A percentile compares a stretch with the other conserved stretches of the same genome.
Evolutionary conservation across 805 yeast species (phyloP).

Genomic region (Nakazawaea holstii): DNA sequence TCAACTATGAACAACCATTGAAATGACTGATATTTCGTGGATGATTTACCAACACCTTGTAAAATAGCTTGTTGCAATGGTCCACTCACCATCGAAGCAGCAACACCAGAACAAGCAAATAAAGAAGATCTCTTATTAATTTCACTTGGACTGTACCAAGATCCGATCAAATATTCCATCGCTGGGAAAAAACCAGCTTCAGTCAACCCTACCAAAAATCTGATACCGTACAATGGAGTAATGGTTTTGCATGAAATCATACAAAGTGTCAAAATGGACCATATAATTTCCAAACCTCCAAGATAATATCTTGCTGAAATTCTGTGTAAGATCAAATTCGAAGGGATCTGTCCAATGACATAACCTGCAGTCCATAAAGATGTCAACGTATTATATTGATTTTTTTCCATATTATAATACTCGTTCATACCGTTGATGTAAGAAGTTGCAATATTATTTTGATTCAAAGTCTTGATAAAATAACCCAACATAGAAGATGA

Average conservation of each 20-base stretch:
- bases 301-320: constrained; percentile 37
- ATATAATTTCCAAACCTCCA: constrained; percentile 36
- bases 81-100: constrained; percentile 31
- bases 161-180: constrained; percentile 35
- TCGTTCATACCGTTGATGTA: constrained; percentile 31
- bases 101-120: constrained; percentile 29
- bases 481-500: constrained; percentile 40
- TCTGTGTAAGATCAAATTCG: constrained; percentile 36
- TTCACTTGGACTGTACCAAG: constrained; percentile 29
- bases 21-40: constrained; percentile 27
- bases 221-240: constrained; percentile 24
- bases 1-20: constrained; percentile 44
- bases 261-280: constrained; percentile 37
- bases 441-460: constrained; percentile 27
- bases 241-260: constrained; percentile 25
- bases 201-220: constrained; percentile 36
- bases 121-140: constrained; percentile 28
- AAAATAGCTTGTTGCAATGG: constrained; percentile 31
- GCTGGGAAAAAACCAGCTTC: constrained; percentile 49
- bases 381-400: constrained; percentile 38
- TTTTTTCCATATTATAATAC: constrained; percentile 25
- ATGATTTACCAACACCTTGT: constrained; percentile 16
- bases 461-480: constrained; percentile 29
- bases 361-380: constrained; percentile 47
- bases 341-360: constrained; percentile 45